Conservation (phyloP, 2,329 filamentous ascomycete species). For the Lasiodiplodia citricola region DNA sequence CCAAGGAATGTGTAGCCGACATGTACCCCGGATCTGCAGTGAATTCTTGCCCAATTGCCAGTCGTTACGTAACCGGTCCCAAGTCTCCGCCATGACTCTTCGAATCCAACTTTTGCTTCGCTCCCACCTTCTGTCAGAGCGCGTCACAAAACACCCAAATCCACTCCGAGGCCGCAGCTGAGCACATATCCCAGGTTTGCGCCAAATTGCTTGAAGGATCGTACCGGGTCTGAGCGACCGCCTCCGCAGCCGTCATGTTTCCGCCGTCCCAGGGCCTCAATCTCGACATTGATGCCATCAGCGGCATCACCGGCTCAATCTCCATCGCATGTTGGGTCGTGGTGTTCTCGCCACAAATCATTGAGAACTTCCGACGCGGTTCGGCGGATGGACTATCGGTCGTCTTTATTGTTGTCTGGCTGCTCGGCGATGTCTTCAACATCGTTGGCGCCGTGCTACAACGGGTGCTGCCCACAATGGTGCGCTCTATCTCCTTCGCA, state of each 20-base stretch:
- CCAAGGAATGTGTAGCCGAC: conserved; percentile 14
- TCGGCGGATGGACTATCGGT: conserved; percentile 89
- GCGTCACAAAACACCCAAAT: neutral
- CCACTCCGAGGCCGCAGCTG: neutral
- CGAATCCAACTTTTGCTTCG: neutral
- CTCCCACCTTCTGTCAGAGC: neutral
- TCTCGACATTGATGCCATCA: conserved; percentile 87
- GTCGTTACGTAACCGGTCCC: conserved; percentile 15
- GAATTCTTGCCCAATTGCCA: neutral
- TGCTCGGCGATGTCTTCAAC: conserved; percentile 94
- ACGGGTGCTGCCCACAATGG: conserved; percentile 91
- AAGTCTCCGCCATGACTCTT: conserved; percentile 1
- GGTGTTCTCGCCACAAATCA: conserved; percentile 95
- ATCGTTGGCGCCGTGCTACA: conserved; percentile 91
- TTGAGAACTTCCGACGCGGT: conserved; percentile 86
- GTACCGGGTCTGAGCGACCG: neutral
- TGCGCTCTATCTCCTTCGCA: conserved; percentile 39
- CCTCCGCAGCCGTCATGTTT: conserved; percentile 47
- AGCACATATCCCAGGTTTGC: neutral
- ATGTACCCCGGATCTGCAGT: conserved; percentile 19
- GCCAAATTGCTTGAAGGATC: neutral
- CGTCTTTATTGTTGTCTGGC: conserved; percentile 91
- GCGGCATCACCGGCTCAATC: conserved; percentile 91
- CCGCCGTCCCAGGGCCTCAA: conserved; percentile 63
- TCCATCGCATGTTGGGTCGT: conserved; percentile 97